phyloP scores from a whole-genome alignment of 75 land plant species.

The Ceratopteris richardii region DNA sequence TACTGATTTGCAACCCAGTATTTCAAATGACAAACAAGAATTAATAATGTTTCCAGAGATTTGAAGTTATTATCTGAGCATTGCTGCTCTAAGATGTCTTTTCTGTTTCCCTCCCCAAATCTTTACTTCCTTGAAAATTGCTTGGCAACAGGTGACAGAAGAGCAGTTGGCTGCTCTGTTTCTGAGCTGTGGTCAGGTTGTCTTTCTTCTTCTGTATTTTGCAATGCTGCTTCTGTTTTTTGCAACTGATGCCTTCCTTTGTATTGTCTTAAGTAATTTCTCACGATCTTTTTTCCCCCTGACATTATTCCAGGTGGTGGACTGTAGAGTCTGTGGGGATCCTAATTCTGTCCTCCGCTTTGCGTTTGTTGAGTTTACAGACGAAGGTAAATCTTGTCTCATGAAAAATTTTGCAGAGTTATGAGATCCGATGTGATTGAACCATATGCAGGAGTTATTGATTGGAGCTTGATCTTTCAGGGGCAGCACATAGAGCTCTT shows the following conservation, averaged over 20 bases:
- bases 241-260: neutral
- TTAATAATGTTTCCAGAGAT: neutral
- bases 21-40: neutral
- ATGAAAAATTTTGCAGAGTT: neutral
- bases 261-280: neutral
- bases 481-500: constrained; percentile 61
- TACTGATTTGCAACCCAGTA: neutral
- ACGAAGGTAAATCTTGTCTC: constrained; percentile 49
- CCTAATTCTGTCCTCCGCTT: constrained; percentile 82
- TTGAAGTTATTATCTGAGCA: neutral
- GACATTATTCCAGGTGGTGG: constrained; percentile 48
- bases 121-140: no score
- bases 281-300: neutral
- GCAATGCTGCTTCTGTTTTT: neutral
- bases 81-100: no score
- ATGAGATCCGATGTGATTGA: neutral
- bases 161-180: constrained; percentile 78
- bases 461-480: constrained; percentile 17
- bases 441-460: neutral
- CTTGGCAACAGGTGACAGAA: constrained; percentile 53
- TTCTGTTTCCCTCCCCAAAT: no score
- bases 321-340: constrained; percentile 85
- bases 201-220: neutral
- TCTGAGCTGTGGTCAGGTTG: constrained; percentile 66
- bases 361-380: constrained; percentile 86